Percentiles rank a stretch among this genome's conserved stretches.
Evolutionary conservation across 2,329 filamentous ascomycete species (phyloP).

Genomic region (Dichotomopilus funicola): DNA sequence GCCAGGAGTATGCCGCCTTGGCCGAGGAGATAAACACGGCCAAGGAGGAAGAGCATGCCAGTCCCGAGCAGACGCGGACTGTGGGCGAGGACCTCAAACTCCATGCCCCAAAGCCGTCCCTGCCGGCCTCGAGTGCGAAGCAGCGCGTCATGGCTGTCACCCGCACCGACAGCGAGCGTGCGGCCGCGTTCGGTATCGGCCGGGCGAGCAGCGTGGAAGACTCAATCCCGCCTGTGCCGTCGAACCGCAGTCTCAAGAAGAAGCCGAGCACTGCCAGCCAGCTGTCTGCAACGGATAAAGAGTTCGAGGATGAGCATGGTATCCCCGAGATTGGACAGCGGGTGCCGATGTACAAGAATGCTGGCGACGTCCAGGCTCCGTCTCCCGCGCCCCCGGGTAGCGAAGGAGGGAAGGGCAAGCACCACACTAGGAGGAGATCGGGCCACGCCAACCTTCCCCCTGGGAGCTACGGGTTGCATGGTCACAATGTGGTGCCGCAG

Average conservation of each 20-base stretch:
- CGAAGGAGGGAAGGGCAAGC: constrained; percentile 34
- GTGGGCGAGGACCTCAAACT: constrained; percentile 77
- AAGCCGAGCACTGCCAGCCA: constrained; percentile 52
- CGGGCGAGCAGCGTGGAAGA: constrained; percentile 53
- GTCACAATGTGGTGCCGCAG: constrained; percentile 67
- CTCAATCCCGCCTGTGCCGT: constrained; percentile 32
- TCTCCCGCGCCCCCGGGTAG: constrained; percentile 59
- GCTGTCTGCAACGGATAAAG: constrained; percentile 40
- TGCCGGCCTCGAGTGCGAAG: constrained; percentile 75
- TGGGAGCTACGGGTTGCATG: constrained; percentile 88
- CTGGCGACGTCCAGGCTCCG: constrained; percentile 93
- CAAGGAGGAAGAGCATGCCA: constrained; percentile 34
- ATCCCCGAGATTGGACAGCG: constrained; percentile 89
- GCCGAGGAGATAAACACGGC: constrained; percentile 40
- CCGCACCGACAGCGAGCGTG: constrained; percentile 81
- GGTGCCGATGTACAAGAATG: constrained; percentile 88
- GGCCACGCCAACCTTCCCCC: constrained; percentile 65
- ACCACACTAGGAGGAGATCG: constrained; percentile 67
- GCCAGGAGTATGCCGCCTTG: constrained; percentile 70
- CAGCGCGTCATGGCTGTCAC: constrained; percentile 78
- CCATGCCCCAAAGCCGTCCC: constrained; percentile 80
- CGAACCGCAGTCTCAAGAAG: constrained; percentile 51
- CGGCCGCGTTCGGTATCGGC: constrained; percentile 78
- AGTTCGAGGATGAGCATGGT: constrained; percentile 69
- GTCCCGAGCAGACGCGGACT: constrained; percentile 68